Evolutionary conservation across 2,329 filamentous ascomycete genomes (phyloP).

Genomic region (Cyphellophora europaea): DNA sequence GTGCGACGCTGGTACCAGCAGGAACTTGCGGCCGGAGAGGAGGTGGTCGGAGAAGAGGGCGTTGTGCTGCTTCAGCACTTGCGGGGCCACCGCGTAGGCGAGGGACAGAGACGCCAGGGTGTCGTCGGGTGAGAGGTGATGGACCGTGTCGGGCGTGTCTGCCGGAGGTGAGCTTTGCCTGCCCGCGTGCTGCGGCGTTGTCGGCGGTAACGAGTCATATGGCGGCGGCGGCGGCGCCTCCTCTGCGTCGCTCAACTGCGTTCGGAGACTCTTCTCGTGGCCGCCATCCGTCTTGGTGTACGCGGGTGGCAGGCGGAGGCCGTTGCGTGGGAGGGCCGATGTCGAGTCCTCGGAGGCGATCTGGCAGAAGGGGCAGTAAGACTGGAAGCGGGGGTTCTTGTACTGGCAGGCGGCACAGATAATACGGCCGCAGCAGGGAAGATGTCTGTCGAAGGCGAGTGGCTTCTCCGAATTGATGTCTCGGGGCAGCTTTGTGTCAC

Average conservation of each 20-base stretch:
- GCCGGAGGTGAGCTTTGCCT: background rate
- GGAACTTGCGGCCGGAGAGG: slow-evolving; percentile 56
- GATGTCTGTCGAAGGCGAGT: slow-evolving; percentile 45
- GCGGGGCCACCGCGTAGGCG: slow-evolving; percentile 58
- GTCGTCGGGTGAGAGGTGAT: slow-evolving; percentile 67
- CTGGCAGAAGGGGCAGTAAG: slow-evolving; percentile 68
- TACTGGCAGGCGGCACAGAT: slow-evolving; percentile 64
- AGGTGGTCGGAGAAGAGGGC: slow-evolving; percentile 63
- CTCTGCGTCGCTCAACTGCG: background rate
- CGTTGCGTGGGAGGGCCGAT: slow-evolving; percentile 47
- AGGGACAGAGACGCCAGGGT: slow-evolving; percentile 60
- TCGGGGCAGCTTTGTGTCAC: slow-evolving; percentile 42
- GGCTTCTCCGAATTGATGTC: slow-evolving; percentile 53
- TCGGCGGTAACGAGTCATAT: background rate
- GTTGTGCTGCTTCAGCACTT: slow-evolving; percentile 56
- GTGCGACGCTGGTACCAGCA: slow-evolving; percentile 62
- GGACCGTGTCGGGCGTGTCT: slow-evolving; percentile 50
- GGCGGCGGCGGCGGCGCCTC: slow-evolving; percentile 1
- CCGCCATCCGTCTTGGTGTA: slow-evolving; percentile 16
- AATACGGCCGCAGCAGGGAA: slow-evolving; percentile 54
- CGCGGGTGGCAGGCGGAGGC: slow-evolving; percentile 40
- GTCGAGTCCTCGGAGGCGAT: slow-evolving; percentile 50
- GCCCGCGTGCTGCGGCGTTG: background rate
- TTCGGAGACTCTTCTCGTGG: background rate
- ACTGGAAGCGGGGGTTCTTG: slow-evolving; percentile 57